These are phyloP conservation scores for Carex myosuroides DNA, from an alignment of 176 grass and related monocot genomes.

Conservation along the genomic window DNA sequence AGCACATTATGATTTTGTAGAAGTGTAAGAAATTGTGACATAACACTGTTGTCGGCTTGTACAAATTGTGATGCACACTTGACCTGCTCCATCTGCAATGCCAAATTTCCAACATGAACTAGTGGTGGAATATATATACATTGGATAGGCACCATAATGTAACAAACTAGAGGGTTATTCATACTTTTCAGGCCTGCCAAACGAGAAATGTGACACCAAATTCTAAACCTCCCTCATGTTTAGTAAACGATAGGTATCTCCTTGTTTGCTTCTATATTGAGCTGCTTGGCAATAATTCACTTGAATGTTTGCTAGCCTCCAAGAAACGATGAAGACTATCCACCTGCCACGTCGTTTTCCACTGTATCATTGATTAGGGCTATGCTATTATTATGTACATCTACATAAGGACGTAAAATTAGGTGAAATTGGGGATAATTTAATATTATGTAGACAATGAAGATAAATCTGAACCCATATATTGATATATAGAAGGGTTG, in stretches of 20 bases:
- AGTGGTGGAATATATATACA: not conserved
- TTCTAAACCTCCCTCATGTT: not conserved
- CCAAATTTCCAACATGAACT: not conserved
- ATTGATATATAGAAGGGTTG: not conserved
- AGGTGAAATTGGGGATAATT: not conserved
- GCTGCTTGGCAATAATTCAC: not conserved
- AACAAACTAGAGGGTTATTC: conserved; percentile 7
- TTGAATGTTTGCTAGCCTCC: not conserved
- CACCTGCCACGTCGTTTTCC: not conserved
- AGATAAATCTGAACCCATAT: not conserved
- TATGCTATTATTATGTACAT: not conserved
- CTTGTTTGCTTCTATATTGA: not conserved
- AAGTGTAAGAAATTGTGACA: not conserved
- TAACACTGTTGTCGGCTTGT: not conserved
- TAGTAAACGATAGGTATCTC: not conserved
- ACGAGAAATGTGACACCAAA: not conserved
- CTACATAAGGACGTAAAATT: not conserved
- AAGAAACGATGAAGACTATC: not conserved
- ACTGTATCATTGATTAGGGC: not conserved
- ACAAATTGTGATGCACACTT: not conserved
- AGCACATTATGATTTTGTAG: not conserved
- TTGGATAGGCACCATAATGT: not conserved
- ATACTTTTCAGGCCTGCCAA: not conserved
- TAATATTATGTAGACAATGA: not conserved
- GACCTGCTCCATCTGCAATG: not conserved